Conservation (phyloP, 2,329 filamentous ascomycete species). For the Hypocreales sp. region DNA sequence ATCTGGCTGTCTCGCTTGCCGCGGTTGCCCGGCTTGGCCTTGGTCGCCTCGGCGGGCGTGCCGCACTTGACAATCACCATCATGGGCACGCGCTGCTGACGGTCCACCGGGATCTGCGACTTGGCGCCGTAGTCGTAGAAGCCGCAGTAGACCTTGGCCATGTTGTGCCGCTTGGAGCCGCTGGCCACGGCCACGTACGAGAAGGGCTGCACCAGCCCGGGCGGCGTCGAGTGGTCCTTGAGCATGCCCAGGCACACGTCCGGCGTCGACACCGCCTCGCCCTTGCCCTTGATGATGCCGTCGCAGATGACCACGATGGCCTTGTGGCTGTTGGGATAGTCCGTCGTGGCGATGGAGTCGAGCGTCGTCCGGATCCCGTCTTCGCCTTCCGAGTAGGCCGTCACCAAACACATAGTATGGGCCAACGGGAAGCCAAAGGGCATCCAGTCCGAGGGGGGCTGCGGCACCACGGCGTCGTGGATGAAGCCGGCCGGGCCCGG, state of each 20-base stretch:
- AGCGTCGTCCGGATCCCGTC: constrained; percentile 86
- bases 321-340: constrained; percentile 99
- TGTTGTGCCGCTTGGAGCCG: constrained; percentile 95
- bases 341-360: constrained; percentile 91
- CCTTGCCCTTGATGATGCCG: constrained; percentile 91
- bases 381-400: constrained; percentile 90
- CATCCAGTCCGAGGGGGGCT: constrained; percentile 93
- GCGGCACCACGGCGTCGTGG: constrained; percentile 87
- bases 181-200: constrained; percentile 95
- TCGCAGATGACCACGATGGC: constrained; percentile 92
- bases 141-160: constrained; percentile 95
- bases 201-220: constrained; percentile 73
- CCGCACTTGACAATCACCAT: constrained; percentile 93
- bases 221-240: constrained; percentile 70
- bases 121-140: constrained; percentile 92
- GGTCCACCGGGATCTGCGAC: constrained; percentile 64
- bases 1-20: constrained; percentile 99
- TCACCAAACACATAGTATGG: constrained; percentile 87
- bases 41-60: constrained; percentile 68
- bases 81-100: constrained; percentile 96
- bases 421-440: constrained; percentile 91
- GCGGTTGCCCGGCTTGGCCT: constrained; percentile 86
- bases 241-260: constrained; percentile 89
- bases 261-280: constrained; percentile 73
- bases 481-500: constrained; percentile 87